Base-by-base conservation (phyloP, 2,329 filamentous ascomycete species). In the Sclerotinia trifoliorum region DNA sequence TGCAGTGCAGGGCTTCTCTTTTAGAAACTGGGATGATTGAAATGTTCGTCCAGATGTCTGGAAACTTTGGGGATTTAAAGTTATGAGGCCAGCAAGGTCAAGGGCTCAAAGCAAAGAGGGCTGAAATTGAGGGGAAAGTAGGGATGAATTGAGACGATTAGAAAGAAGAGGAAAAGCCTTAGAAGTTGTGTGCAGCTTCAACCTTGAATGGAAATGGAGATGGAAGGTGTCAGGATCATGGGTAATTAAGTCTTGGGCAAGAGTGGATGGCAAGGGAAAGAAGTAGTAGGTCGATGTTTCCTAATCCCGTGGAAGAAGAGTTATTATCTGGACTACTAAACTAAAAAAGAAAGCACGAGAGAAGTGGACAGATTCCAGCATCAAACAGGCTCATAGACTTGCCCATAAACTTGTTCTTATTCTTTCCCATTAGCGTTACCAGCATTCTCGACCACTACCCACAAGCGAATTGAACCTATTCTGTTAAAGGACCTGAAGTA, bases 11-110 rank as follows among this genome's bases (percentile, higher is more conserved):
- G 49, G 32, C 54, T 48, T 65, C 13, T 55, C 13, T 42, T 48
- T 42, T 13, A 35, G 11, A 35, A 65, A 35, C 63, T 48, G 63
- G 63, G 65, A 66, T 66, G 44, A 11, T 66, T n/a, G 54, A 60
- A 26, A 26, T 24, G 42, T 39, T 24, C 13, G 65, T 61, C 65
- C 55, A 52, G 55, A 66, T 35, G 35, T 60, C 61, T 51, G 5
- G 39, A 42, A 42, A 42, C 39, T 42, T 42, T 5, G 13, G 44
- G 42, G 42, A 21, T 52, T 61, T 52, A 49, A 32, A 44, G 54
- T 24, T 66, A 13, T 21, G 58, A 58, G 32, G 63, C 63, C 52
- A 60, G 55, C 63, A 66, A 58, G 63, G 63, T 66, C 52, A 24
- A 58, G 63, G 63, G 39, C 63, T 48, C 42, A 26, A 48, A 26